These are phyloP conservation scores for Eutrema yunnanense DNA, from an alignment of 345 rosid species.

Conservation along the genomic window DNA sequence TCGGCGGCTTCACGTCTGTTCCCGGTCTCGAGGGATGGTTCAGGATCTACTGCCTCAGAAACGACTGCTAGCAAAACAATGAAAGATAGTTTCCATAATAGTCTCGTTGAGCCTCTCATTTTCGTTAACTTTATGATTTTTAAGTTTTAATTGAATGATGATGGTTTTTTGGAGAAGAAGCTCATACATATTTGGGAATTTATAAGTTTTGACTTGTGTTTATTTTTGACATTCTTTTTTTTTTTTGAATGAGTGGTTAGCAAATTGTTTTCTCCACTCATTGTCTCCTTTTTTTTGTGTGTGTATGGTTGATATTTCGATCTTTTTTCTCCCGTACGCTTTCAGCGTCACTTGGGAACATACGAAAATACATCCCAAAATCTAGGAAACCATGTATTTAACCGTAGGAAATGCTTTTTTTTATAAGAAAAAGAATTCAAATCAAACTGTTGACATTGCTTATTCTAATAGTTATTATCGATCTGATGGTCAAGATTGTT, in stretches of 20 bases:
- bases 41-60: neutral
- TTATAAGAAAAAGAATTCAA: too few relatives aligned
- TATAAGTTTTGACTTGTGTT: constrained; percentile 9
- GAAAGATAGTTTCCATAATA: constrained; percentile 17
- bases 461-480: too few relatives aligned
- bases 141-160: neutral
- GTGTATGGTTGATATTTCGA: too few relatives aligned
- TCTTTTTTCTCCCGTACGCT: too few relatives aligned
- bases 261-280: neutral
- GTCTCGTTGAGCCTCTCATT: constrained; percentile 20
- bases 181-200: neutral
- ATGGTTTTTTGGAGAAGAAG: neutral
- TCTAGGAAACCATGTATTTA: too few relatives aligned
- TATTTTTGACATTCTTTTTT: constrained; percentile 10
- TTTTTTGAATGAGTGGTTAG: constrained; percentile 11
- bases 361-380: too few relatives aligned
- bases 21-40: neutral
- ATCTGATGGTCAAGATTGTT: too few relatives aligned
- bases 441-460: too few relatives aligned
- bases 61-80: constrained; percentile 4
- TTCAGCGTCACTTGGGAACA: too few relatives aligned
- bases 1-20: constrained; percentile 6
- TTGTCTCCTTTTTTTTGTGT: neutral
- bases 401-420: too few relatives aligned
- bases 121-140: neutral